Base-by-base conservation (phyloP, 2,329 filamentous ascomycete species). In the Taxawa tesnikishii region DNA sequence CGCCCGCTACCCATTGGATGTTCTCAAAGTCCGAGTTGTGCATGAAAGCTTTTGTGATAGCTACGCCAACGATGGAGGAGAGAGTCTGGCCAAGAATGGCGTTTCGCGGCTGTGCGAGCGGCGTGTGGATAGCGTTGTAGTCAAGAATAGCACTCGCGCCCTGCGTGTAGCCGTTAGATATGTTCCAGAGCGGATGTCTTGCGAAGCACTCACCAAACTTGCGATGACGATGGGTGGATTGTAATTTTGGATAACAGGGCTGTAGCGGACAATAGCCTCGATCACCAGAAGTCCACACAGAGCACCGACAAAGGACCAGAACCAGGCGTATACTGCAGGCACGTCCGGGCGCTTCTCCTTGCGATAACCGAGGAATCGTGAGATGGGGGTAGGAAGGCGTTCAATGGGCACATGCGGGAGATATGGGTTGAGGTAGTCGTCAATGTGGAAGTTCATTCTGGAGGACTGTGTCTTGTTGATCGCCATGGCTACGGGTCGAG, bases 401-500 rank as follows among this genome's bases (percentile, higher is more conserved):
- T 68, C 59, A 51, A 83, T 68, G 43, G 70, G 72, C 25, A 79
- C 77, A 10, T 69, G 60, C 6, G 80, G 80, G 15, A 92, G 49
- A 38, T 74, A 64, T 3, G 68, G 79, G 51, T 88, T 84, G 31
- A 92, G 51, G 50, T 78, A 73, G n/a, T 57, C 59, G 62, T 94
- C 85, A 41, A 93, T 70, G 56, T 90, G 73, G 55, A 92, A 74
- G 47, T 77, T n/a, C n/a, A n/a, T n/a, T n/a, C n/a, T n/a, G n/a
- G n/a, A n/a, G n/a, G n/a, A n/a, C n/a, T n/a, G n/a, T n/a, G n/a
- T n/a, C n/a, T n/a, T n/a, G n/a, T n/a, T n/a, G n/a, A n/a, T n/a
- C n/a, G n/a, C n/a, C n/a, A n/a, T n/a, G n/a, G n/a, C n/a, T n/a
- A n/a, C n/a, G n/a, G n/a, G n/a, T n/a, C n/a, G n/a, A n/a, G n/a